Evolutionary conservation across 225 moss, liverwort and hornwort genomes (phyloP), one percentile per base, ranked within the genome.

Genomic region (Climacium dendroides): DNA sequence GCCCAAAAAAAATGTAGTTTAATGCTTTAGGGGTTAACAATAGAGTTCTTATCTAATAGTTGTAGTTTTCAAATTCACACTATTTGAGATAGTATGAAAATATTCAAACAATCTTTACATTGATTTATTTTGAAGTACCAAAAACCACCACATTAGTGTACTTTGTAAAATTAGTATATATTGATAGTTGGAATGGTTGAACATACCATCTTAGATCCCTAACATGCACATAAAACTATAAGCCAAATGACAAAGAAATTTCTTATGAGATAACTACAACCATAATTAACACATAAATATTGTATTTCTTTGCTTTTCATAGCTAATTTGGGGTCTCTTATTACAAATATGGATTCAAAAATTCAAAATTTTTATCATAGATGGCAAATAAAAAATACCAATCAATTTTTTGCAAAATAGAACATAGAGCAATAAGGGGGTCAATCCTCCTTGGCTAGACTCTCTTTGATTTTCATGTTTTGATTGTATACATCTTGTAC

Each of bases 211-310:
- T 7, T 2, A 24, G 0, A 13, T 0, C 14, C 24, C 23, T 25
- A 69, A 26, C 26, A 41, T 26, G 5, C 2, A 72, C 3, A 28
- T 26, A 1, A 28, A 43, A 10, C 10, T 72, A 6, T 10, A 45
- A 10, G 16, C 45, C 45, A 72, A 28, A 45, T 10, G 6, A 29
- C 2, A 10, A 45, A 45, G 4, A 16, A 72, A 72, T 1, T 29
- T 28, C 5, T 17, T 17, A 6, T 28, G 9, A 71, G 3, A 10
- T 10, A 29, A 5, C 29, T 72, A 3, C 71, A 71, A 28, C 10
- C 0, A 43, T 3, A 16, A 28, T 28, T 0, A 1, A 5, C 3
- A 45, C n/a, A n/a, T n/a, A n/a, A n/a, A n/a, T n/a, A n/a, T n/a
- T n/a, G n/a, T n/a, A n/a, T n/a, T n/a, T n/a, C n/a, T n/a, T n/a